Conservation (phyloP, 1,139 yeast species). For the Geotrichum klebahnii region DNA sequence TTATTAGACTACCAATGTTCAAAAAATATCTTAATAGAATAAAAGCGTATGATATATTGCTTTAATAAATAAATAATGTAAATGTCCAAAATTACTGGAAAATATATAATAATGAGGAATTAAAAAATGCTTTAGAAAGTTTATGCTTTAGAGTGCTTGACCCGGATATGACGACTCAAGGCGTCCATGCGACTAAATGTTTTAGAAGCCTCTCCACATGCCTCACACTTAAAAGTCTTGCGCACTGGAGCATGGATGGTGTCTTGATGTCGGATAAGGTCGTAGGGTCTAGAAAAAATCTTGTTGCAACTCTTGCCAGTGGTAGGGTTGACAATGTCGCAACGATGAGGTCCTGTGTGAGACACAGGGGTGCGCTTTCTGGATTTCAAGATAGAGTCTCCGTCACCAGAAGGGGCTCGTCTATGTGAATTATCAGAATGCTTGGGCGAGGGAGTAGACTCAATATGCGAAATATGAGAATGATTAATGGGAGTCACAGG, state of each 20-base stretch:
- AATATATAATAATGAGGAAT: slow-evolving; percentile 8
- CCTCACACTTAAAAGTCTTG: slow-evolving; percentile 79
- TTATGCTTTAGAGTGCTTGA: slow-evolving; percentile 53
- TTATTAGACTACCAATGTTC: too few species aligned
- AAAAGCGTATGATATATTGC: too few species aligned
- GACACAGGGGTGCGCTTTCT: slow-evolving; percentile 24
- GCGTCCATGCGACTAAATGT: slow-evolving; percentile 95
- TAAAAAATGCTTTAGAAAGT: slow-evolving; percentile 2
- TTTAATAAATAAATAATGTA: too few species aligned
- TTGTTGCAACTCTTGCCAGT: slow-evolving; percentile 68
- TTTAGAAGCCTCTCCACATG: slow-evolving; percentile 69
- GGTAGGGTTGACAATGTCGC: slow-evolving; percentile 58
- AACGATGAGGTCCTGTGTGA: slow-evolving; percentile 47
- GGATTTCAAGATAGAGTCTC: slow-evolving; percentile 8
- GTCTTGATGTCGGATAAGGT: slow-evolving; percentile 90
- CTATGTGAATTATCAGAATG: slow-evolving; percentile 8
- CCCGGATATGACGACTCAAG: slow-evolving; percentile 83
- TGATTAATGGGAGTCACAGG: slow-evolving; percentile 2
- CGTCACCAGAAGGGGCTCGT: neutral
- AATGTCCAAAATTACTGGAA: too few species aligned
- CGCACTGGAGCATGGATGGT: slow-evolving; percentile 90
- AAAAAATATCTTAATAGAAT: too few species aligned
- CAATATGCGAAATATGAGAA: slow-evolving; percentile 1
- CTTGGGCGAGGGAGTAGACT: slow-evolving; percentile 10
- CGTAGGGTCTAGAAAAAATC: slow-evolving; percentile 89